Percentiles rank a stretch among this genome's conserved stretches.
Evolutionary conservation across 352 stramenopile genomes (phyloP).

Genomic region (Pythium aphanidermatum): DNA sequence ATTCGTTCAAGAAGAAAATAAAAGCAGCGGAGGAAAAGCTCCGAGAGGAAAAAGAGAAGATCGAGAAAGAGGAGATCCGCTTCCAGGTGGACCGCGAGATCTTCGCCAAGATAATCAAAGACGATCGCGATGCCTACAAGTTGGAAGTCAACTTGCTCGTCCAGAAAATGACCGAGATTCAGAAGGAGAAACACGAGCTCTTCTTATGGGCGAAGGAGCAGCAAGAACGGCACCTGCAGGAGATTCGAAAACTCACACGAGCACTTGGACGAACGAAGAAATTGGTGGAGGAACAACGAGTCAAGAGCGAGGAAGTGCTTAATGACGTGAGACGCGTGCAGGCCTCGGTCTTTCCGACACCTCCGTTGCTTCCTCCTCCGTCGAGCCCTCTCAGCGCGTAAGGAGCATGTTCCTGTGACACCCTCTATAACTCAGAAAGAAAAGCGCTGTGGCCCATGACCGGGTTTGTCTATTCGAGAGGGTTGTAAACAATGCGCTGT

Average conservation of each 20-base stretch:
- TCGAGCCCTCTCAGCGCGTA: too few species aligned
- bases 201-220: slow-evolving; percentile 66
- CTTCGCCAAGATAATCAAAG: slow-evolving; percentile 81
- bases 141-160: slow-evolving; percentile 63
- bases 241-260: slow-evolving; percentile 80
- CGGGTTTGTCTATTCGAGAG: slow-evolving; percentile 54
- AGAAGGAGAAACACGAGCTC: slow-evolving; percentile 70
- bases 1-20: slow-evolving; percentile 79
- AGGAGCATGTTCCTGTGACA: too few species aligned
- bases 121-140: slow-evolving; percentile 74
- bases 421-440: too few species aligned
- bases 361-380: not conserved
- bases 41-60: slow-evolving; percentile 46
- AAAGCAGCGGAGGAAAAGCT: slow-evolving; percentile 58
- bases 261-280: slow-evolving; percentile 53
- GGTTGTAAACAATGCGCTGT: slow-evolving; percentile 86
- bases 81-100: slow-evolving; percentile 83
- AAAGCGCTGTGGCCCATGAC: not conserved
- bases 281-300: slow-evolving; percentile 51
- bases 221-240: slow-evolving; percentile 64
- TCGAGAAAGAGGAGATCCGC: slow-evolving; percentile 75
- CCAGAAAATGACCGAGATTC: slow-evolving; percentile 54
- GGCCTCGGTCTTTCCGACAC: slow-evolving; percentile 21
- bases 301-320: slow-evolving; percentile 24
- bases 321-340: slow-evolving; percentile 34